phyloP scores from a whole-genome alignment of 1,284 basidiomycete genomes.

The Malassezia nana region DNA sequence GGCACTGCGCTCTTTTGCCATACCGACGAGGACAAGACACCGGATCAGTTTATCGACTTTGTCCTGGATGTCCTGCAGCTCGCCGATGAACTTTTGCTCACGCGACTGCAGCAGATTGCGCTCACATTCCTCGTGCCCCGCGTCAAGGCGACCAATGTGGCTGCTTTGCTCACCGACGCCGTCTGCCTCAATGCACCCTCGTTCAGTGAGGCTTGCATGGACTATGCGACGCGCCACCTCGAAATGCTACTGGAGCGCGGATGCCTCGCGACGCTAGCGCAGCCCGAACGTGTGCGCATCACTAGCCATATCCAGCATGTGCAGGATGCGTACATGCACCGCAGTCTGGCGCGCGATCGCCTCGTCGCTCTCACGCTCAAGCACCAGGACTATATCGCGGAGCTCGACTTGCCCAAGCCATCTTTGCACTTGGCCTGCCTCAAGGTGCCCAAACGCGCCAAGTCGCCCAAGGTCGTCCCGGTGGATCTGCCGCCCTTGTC shows the following conservation, averaged over 20 bases:
- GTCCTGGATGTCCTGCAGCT: conserved; percentile 76
- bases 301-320: conserved; percentile 56
- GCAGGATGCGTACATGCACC: conserved; percentile 62
- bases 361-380: conserved; percentile 58
- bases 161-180: conserved; percentile 71
- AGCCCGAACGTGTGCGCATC: conserved; percentile 62
- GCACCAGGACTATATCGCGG: conserved; percentile 65
- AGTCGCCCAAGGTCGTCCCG: conserved; percentile 1
- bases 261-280: conserved; percentile 64
- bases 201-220: conserved; percentile 65
- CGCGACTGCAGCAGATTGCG: conserved; percentile 72
- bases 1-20: conserved; percentile 59
- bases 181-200: conserved; percentile 64
- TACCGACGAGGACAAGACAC: conserved; percentile 48
- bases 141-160: conserved; percentile 67
- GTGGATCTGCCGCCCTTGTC: background rate
- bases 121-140: conserved; percentile 55
- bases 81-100: conserved; percentile 78
- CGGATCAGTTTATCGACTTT: conserved; percentile 74
- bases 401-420: conserved; percentile 67
- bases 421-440: conserved; percentile 46
- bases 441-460: conserved; percentile 22
- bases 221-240: conserved; percentile 72
- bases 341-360: conserved; percentile 58
- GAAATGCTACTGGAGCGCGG: conserved; percentile 76